Conservation (phyloP, 768 basidiomycete genomes). For the Royoungia palumana region DNA sequence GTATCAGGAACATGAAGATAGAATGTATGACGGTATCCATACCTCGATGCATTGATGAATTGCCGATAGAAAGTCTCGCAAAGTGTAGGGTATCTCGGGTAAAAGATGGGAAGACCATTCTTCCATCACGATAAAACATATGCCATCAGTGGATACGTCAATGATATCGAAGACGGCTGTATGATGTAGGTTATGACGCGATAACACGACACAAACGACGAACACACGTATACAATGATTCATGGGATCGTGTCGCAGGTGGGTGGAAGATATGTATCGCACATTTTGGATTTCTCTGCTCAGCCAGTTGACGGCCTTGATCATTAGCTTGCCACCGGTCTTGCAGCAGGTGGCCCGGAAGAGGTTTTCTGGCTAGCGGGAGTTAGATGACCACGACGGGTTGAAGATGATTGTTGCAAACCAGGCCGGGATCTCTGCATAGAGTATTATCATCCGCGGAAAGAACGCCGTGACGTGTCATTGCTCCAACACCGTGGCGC, state of each 20-base stretch:
- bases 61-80: constrained; percentile 51
- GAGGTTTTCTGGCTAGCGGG: constrained; percentile 60
- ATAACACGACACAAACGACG: background rate
- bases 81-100: constrained; percentile 46
- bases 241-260: constrained; percentile 55
- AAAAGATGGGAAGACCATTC: constrained; percentile 71
- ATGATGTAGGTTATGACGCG: constrained; percentile 8
- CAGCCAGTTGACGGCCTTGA: constrained; percentile 63
- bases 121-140: constrained; percentile 76
- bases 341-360: constrained; percentile 59
- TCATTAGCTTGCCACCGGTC: constrained; percentile 53
- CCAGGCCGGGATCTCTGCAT: constrained; percentile 70
- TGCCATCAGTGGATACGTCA: constrained; percentile 45
- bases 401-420: constrained; percentile 30
- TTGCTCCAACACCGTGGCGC: constrained; percentile 22
- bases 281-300: constrained; percentile 66
- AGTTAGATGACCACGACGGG: constrained; percentile 6
- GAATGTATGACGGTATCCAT: background rate
- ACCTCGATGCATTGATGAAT: constrained; percentile 72
- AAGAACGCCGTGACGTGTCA: constrained; percentile 16
- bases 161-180: constrained; percentile 67
- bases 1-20: background rate
- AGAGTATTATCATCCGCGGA: constrained; percentile 54
- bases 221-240: constrained; percentile 76
- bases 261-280: constrained; percentile 50